Percentiles rank a stretch among this genome's conserved stretches.
Conservation (phyloP, 441 rosid species). For the Aleurites moluccanus region DNA sequence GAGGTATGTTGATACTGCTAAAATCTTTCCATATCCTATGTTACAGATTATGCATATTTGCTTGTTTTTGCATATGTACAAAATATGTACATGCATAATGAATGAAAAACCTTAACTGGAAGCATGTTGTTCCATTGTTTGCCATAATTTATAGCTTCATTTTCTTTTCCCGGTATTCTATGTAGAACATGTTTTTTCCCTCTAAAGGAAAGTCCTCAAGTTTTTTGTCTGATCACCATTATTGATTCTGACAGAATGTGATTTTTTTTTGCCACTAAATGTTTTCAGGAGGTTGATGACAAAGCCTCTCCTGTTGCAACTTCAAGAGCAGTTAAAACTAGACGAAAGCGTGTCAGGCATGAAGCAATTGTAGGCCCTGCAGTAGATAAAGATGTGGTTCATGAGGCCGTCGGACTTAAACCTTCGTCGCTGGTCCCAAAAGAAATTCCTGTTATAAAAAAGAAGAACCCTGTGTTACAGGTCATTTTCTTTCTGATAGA, state of each 20-base stretch:
- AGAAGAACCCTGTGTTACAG: slow-evolving; percentile 84
- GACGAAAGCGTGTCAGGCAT: slow-evolving; percentile 63
- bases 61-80: not conserved
- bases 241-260: slow-evolving; percentile 1
- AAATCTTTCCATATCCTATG: not conserved
- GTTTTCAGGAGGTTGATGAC: slow-evolving; percentile 45
- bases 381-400: slow-evolving; percentile 64
- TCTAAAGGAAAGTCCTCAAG: not conserved
- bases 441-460: slow-evolving; percentile 82
- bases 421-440: slow-evolving; percentile 77
- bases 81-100: not conserved
- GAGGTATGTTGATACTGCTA: slow-evolving; percentile 46
- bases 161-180: no score
- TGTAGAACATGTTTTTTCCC: not conserved
- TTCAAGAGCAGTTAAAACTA: slow-evolving; percentile 37
- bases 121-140: not conserved
- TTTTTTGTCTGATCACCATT: slow-evolving; percentile 3
- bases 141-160: not conserved
- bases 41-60: not conserved
- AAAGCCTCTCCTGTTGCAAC: slow-evolving; percentile 27
- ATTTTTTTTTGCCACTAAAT: slow-evolving; percentile 23
- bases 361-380: slow-evolving; percentile 85
- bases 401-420: slow-evolving; percentile 85
- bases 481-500: slow-evolving; percentile 33
- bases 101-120: slow-evolving; percentile 1